phyloP scores from a whole-genome alignment of 768 basidiomycete species.

The Omphalotus guepiniiformis region DNA sequence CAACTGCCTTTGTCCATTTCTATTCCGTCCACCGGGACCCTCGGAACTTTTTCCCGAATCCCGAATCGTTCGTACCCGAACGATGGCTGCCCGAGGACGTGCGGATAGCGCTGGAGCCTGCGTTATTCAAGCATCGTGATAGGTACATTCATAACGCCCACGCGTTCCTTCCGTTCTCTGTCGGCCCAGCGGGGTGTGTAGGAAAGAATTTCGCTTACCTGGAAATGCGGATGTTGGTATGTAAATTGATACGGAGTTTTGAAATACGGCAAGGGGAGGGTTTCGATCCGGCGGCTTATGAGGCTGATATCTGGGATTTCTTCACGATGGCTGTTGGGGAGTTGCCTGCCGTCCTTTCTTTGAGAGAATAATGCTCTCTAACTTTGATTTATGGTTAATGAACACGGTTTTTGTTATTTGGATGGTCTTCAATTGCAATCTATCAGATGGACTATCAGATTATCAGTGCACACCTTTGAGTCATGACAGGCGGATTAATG shows the following conservation, averaged over 20 bases:
- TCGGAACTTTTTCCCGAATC: conserved; percentile 41
- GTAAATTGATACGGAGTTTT: conserved; percentile 32
- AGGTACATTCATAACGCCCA: conserved; percentile 20
- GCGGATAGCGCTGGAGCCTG: conserved; percentile 26
- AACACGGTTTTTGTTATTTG: no score
- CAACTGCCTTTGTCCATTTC: conserved; percentile 36
- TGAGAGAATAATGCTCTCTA: neutral
- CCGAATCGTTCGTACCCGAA: conserved; percentile 40
- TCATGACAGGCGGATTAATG: no score
- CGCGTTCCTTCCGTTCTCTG: conserved; percentile 41
- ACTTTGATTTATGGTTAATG: no score
- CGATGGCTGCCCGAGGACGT: conserved; percentile 28
- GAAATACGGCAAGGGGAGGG: conserved; percentile 21
- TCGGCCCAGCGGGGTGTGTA: conserved; percentile 37
- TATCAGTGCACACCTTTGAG: no score
- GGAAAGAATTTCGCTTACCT: conserved; percentile 39
- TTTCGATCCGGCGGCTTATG: neutral
- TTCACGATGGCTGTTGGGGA: neutral
- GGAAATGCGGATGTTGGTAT: conserved; percentile 37
- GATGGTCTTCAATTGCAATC: no score
- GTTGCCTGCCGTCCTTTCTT: neutral
- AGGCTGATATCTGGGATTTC: neutral
- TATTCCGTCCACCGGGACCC: conserved; percentile 44
- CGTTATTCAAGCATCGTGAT: conserved; percentile 23
- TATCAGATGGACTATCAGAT: no score